A percentile compares a stretch with the other conserved stretches of the same genome.
phyloP scores from a whole-genome alignment of 2,329 filamentous ascomycete genomes.

The Aspergillus tamarii region DNA sequence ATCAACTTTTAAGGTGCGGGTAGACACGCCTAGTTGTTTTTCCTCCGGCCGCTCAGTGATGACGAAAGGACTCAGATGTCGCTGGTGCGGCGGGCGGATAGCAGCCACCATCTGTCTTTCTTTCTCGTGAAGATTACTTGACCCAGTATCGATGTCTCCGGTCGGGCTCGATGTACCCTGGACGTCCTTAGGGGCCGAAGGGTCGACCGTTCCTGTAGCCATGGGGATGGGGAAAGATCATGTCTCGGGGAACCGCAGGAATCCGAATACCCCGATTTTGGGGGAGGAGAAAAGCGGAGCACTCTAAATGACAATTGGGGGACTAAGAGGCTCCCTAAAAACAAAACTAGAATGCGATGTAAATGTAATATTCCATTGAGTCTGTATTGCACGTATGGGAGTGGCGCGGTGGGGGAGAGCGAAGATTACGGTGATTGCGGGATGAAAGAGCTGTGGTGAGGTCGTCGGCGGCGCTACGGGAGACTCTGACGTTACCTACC shows the following conservation, averaged over 20 bases:
- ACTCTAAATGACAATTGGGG: conserved; percentile 20
- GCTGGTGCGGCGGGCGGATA: conserved; percentile 31
- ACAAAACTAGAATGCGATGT: conserved; percentile 5
- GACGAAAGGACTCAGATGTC: conserved; percentile 40
- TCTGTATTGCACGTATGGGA: neutral
- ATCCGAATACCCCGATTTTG: neutral
- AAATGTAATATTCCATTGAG: conserved; percentile 11
- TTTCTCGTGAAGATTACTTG: conserved; percentile 30
- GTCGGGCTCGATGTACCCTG: conserved; percentile 25
- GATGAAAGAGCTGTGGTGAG: conserved; percentile 3
- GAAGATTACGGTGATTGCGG: conserved; percentile 6
- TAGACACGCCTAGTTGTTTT: conserved; percentile 43
- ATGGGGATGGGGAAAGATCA: conserved; percentile 40
- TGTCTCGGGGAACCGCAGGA: conserved; percentile 30
- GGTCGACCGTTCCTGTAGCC: conserved; percentile 45
- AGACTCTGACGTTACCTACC: conserved; percentile 32
- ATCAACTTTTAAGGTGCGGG: conserved; percentile 40
- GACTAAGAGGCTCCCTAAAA: conserved; percentile 3
- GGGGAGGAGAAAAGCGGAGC: neutral
- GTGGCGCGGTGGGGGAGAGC: neutral
- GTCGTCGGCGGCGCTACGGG: conserved; percentile 19
- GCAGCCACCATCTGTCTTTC: conserved; percentile 36
- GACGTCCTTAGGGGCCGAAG: conserved; percentile 34
- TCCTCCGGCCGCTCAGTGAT: conserved; percentile 43
- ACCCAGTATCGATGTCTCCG: conserved; percentile 19